phyloP scores from a whole-genome alignment of 371 early-diverging fungal genomes.

The Smittium culicis region DNA sequence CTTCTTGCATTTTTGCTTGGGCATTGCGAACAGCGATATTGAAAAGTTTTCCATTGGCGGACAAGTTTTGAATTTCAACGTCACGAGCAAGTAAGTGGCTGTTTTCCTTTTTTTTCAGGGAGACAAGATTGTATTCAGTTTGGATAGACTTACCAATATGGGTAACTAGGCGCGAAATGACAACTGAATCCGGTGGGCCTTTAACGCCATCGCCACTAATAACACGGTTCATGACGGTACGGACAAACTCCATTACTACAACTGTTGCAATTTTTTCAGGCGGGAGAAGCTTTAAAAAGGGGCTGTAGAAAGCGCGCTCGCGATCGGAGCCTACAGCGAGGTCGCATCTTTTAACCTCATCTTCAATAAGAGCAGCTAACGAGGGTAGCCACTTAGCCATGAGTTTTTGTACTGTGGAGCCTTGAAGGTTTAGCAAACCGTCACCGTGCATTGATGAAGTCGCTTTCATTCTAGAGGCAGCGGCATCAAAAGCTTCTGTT shows the following conservation, averaged over 20 bases:
- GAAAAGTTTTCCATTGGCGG: conserved; percentile 57
- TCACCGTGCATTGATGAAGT: conserved; percentile 42
- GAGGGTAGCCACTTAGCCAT: conserved; percentile 66
- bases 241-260: conserved; percentile 65
- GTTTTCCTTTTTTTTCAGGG: conserved; percentile 50
- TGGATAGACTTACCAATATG: conserved; percentile 68
- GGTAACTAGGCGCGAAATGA: conserved; percentile 44
- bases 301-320: conserved; percentile 36
- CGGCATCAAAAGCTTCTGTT: conserved; percentile 63
- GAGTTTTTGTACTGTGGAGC: conserved; percentile 33
- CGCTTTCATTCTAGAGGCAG: conserved; percentile 53
- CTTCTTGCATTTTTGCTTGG: conserved; percentile 38
- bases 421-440: conserved; percentile 37
- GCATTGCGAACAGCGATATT: conserved; percentile 60
- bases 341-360: conserved; percentile 30
- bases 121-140: conserved; percentile 65
- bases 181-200: conserved; percentile 37
- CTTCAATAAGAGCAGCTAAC: conserved; percentile 47
- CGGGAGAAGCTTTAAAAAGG: conserved; percentile 54
- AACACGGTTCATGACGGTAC: conserved; percentile 33
- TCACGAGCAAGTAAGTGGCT: conserved; percentile 33
- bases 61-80: conserved; percentile 42
- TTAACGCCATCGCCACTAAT: conserved; percentile 29
- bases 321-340: conserved; percentile 12
- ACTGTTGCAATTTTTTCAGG: conserved; percentile 70